These are phyloP conservation scores for Paecilomyces variotii DNA, from an alignment of 2,329 filamentous ascomycete genomes.

Conservation along the genomic window DNA sequence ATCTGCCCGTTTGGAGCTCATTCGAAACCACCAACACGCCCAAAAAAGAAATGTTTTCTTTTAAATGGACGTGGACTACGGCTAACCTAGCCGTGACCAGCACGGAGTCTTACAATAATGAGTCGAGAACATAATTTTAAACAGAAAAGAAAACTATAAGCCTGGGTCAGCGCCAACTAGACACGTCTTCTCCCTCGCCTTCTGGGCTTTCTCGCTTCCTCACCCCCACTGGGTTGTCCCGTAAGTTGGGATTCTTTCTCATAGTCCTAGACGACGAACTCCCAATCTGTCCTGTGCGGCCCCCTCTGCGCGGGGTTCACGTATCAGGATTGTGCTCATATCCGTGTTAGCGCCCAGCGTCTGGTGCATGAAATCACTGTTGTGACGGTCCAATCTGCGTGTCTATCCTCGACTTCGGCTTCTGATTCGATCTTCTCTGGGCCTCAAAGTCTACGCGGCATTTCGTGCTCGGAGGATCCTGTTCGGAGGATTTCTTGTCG, in stretches of 20 bases:
- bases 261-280: background rate
- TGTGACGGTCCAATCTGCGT: background rate
- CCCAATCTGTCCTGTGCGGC: background rate
- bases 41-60: background rate
- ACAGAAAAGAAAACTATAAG: background rate
- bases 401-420: background rate
- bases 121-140: background rate
- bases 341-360: background rate
- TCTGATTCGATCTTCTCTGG: background rate
- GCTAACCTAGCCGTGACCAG: background rate
- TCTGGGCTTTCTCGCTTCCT: background rate
- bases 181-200: background rate
- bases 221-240: background rate
- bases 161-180: background rate
- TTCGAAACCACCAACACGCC: background rate
- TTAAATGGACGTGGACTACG: background rate
- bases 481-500: background rate
- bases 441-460: background rate
- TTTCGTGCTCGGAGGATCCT: background rate
- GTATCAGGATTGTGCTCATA: background rate
- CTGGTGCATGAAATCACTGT: background rate
- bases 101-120: background rate
- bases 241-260: background rate
- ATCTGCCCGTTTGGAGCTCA: background rate
- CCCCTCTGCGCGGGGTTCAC: background rate